phyloP scores from a whole-genome alignment of 345 rosid genomes.

The Eucalyptus tenuipes region DNA sequence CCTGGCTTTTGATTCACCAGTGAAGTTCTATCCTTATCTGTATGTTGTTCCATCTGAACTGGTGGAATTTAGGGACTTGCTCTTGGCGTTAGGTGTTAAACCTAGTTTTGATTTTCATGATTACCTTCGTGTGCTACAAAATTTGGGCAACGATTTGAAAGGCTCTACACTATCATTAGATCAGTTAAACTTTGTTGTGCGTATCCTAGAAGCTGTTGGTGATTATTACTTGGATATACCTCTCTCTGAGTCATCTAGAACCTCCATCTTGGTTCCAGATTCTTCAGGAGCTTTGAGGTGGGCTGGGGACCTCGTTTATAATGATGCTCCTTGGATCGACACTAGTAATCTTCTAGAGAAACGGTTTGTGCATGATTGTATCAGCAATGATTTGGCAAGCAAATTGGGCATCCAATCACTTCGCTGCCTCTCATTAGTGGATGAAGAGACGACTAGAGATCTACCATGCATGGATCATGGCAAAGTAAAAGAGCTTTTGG shows the following conservation, averaged over 20 bases:
- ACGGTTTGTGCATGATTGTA: slow-evolving; percentile 68
- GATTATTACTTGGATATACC: slow-evolving; percentile 52
- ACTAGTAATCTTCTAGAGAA: slow-evolving; percentile 44
- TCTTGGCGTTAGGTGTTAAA: slow-evolving; percentile 69
- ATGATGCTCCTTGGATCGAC: slow-evolving; percentile 99
- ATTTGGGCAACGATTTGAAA: slow-evolving; percentile 51
- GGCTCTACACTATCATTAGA: slow-evolving; percentile 54
- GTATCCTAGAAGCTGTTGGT: slow-evolving; percentile 80
- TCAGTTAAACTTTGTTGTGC: slow-evolving; percentile 58
- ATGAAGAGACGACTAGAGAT: slow-evolving; percentile 71
- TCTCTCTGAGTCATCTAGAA: slow-evolving; percentile 33
- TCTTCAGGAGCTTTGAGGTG: slow-evolving; percentile 47
- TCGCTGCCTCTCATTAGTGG: slow-evolving; percentile 71
- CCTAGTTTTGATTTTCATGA: slow-evolving; percentile 75
- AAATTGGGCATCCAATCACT: slow-evolving; percentile 82
- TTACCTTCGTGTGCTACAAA: slow-evolving; percentile 63
- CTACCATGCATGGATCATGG: slow-evolving; percentile 87
- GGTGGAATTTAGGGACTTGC: slow-evolving; percentile 66
- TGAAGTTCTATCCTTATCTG: slow-evolving; percentile 81
- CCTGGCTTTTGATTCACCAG: slow-evolving; percentile 97
- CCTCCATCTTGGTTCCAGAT: slow-evolving; percentile 62
- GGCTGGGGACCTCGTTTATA: slow-evolving; percentile 61
- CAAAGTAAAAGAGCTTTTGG: slow-evolving; percentile 69
- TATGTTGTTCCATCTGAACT: slow-evolving; percentile 96
- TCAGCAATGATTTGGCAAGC: slow-evolving; percentile 75